Evolutionary conservation across 352 stramenopile genomes (phyloP), one percentile per base, ranked within the genome.

Genomic region (Globisporangium middletonii): DNA sequence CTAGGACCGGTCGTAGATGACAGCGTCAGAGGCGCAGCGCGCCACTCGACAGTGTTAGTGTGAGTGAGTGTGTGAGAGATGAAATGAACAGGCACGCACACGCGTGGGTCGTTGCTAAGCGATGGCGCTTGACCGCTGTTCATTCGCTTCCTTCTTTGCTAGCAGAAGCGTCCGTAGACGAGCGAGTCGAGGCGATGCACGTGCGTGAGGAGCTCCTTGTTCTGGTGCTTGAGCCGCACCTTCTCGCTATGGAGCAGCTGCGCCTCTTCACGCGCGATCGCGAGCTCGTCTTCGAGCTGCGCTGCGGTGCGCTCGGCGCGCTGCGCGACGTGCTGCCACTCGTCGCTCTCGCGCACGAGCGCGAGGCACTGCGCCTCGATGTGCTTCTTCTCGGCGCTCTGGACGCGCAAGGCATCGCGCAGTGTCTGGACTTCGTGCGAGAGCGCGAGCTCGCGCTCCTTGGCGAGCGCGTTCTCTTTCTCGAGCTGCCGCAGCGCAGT

Each of bases 181-280:
- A 91, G 70, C 16, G 78, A 83, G 54, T 91, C 80, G 41, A 89
- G 73, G 4, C 83, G 79, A 63, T 88, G 78, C 9, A 93, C 80
- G 19, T 91, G 80, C 4, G 77, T 73, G 4, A 82, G 57, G 4
- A 93, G 63, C 61, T 92, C 79, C 51, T 72, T 74, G 69, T 92
- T 92, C 49, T 89, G 79, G 13, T 75, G 73, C 62, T 86, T 75
- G 30, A 93, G 71, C 0, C 83, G 71, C 43, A 73, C 48, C 28
- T 69, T 71, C 55, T 91, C 80, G 46, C 71, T 72, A 11, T 64
- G 69, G 35, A 89, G 60, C n/a, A 91, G 64, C 35, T 86, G 73
- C 7, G 69, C 72, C 51, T 93, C 83, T 52, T 92, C 83, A 1
- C 66, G 66, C 1, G 78, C 76, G 44, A 89, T 84, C 38, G 66